Evolutionary conservation across 2,329 filamentous ascomycete species (phyloP).

Genomic region (Talaromyces funiculosus): DNA sequence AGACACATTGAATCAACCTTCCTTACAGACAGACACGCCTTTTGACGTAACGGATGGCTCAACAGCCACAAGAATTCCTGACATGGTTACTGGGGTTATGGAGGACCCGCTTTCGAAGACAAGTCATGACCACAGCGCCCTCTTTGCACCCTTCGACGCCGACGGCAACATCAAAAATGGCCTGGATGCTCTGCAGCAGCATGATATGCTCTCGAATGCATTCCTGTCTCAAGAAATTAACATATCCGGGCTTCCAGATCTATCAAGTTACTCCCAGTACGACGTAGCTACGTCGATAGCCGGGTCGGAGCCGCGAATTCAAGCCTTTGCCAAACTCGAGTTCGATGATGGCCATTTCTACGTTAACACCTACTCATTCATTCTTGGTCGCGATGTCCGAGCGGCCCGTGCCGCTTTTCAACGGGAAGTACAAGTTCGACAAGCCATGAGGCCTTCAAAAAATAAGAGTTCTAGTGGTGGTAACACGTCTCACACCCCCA

Average conservation of each 20-base stretch:
- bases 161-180: slow-evolving; percentile 28
- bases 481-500: slow-evolving; percentile 40
- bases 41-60: background rate
- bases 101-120: slow-evolving; percentile 31
- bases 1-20: background rate
- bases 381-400: slow-evolving; percentile 57
- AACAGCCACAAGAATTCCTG: slow-evolving; percentile 16
- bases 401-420: slow-evolving; percentile 45
- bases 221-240: slow-evolving; percentile 32
- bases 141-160: slow-evolving; percentile 33
- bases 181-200: slow-evolving; percentile 35
- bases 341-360: slow-evolving; percentile 63
- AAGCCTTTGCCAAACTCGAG: slow-evolving; percentile 59
- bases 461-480: slow-evolving; percentile 45
- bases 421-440: slow-evolving; percentile 38
- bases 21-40: background rate
- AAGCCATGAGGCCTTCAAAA: slow-evolving; percentile 33
- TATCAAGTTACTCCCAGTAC: slow-evolving; percentile 29
- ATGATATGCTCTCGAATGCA: slow-evolving; percentile 35
- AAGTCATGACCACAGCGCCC: slow-evolving; percentile 26
- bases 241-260: slow-evolving; percentile 22
- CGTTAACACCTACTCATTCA: slow-evolving; percentile 58
- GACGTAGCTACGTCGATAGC: slow-evolving; percentile 29
- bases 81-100: slow-evolving; percentile 27
- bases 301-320: slow-evolving; percentile 44